Evolutionary conservation across 2,329 filamentous ascomycete genomes (phyloP).

Genomic region (Falciphora oryzae): DNA sequence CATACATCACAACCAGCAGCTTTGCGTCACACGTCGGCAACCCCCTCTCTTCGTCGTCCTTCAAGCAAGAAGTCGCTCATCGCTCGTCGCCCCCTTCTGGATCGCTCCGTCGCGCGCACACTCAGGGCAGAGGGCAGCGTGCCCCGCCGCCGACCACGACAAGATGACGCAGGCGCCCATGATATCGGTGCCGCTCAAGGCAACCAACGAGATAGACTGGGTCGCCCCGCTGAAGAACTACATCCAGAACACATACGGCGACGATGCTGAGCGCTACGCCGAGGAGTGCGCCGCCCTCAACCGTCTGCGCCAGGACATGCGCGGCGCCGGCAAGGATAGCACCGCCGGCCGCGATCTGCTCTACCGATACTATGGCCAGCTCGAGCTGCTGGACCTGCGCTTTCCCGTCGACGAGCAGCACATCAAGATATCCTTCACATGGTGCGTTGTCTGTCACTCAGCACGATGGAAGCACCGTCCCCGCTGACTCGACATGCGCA

Average conservation of each 20-base stretch:
- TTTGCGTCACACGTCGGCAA: not conserved
- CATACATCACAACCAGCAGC: not conserved
- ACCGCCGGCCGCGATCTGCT: constrained; percentile 87
- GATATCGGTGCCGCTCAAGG: constrained; percentile 89
- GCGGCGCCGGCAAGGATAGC: constrained; percentile 94
- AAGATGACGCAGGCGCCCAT: constrained; percentile 82
- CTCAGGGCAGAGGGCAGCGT: not conserved
- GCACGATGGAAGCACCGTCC: not conserved
- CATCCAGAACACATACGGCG: constrained; percentile 89
- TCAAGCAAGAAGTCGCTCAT: too few relatives aligned
- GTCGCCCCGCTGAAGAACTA: constrained; percentile 84
- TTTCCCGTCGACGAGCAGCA: constrained; percentile 98
- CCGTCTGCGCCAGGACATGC: constrained; percentile 94
- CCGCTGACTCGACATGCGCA: not conserved
- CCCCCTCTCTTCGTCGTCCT: not conserved
- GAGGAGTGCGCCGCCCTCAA: constrained; percentile 95
- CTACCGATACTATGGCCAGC: constrained; percentile 95
- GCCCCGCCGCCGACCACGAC: not conserved
- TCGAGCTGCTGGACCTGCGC: constrained; percentile 87
- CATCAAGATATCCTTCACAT: constrained; percentile 98
- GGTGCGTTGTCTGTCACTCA: constrained; percentile 47
- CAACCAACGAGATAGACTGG: constrained; percentile 98
- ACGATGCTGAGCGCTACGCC: constrained; percentile 91
- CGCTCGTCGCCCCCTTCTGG: too few relatives aligned
- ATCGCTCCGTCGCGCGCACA: not conserved